Base-by-base conservation (phyloP, 176 grass and related monocot species). In the bread wheat (Triticum aestivum) region DNA sequence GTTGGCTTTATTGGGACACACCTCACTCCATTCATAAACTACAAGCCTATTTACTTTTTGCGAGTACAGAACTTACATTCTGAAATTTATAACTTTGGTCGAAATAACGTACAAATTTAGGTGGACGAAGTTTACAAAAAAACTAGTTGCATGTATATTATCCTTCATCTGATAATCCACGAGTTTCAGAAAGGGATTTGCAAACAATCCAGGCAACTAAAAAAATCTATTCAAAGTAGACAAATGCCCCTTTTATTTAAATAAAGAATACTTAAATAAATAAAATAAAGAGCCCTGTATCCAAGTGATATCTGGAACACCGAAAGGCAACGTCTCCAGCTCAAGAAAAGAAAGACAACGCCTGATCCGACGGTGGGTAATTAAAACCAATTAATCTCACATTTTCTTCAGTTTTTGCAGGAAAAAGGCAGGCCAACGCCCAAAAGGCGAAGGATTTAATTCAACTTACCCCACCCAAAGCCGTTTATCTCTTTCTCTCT, bases 381-480 rank as follows among this genome's bases (percentile, higher is more conserved):
- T 33, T 21, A 49, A 23, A 12, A 4, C 33, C 23, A 11, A 65
- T 17, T 13, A 32, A 11, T 21, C 21, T 51, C 11, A 12, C 38
- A 24, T 65, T 65, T 69, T 14, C 6, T 14, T 3, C 23, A 13
- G 2, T 18, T 45, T 65, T 73, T 11, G 9, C 20, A 32, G 32
- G 74, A 14, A 38, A 54, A 23, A 45, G 35, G 17, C 15, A 65
- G 64, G 37, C n/a, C 69, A 77, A 21, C 51, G 73, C 73, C 27
- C 65, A n/a, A 72, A 72, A 82, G 65, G 34, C 6, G n/a, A 34
- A 11, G 42, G 34, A 75, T 73, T 84, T 15, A 84, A 21, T 77
- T 77, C 27, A 39, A 54, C 65, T 51, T 67, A 15, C 65, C 80
- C 66, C 33, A 75, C n/a, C 52, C 13, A 65, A 65, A 75, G 29